Conservation (phyloP, 1,139 yeast species). For the Maudiozyma humilis region DNA sequence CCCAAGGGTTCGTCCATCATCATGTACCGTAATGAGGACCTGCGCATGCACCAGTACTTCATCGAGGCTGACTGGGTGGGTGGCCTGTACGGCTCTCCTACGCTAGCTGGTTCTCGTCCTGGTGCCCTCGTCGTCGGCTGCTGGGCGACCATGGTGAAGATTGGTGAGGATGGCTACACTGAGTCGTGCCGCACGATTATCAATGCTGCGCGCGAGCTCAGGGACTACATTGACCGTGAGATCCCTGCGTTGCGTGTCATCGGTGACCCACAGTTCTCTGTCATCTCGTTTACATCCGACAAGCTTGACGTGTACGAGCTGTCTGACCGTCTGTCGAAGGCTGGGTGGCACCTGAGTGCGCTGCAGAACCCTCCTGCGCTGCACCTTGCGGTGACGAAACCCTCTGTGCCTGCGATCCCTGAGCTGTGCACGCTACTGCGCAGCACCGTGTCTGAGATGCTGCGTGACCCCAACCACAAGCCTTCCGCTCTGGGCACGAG, state of each 20-base stretch:
- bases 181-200: slow-evolving; percentile 62
- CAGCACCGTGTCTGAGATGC: slow-evolving; percentile 39
- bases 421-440: slow-evolving; percentile 53
- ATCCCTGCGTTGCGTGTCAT: slow-evolving; percentile 53
- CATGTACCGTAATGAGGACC: slow-evolving; percentile 64
- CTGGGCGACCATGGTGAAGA: slow-evolving; percentile 81
- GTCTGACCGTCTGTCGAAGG: slow-evolving; percentile 55
- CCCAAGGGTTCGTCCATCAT: slow-evolving; percentile 93
- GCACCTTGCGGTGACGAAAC: slow-evolving; percentile 77
- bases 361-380: slow-evolving; percentile 85
- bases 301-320: slow-evolving; percentile 61
- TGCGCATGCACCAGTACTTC: slow-evolving; percentile 78
- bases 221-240: slow-evolving; percentile 39
- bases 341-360: slow-evolving; percentile 87
- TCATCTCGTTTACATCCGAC: slow-evolving; percentile 62
- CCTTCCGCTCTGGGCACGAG: slow-evolving; percentile 54
- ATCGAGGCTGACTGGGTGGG: slow-evolving; percentile 84
- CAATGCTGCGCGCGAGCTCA: slow-evolving; percentile 51
- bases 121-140: slow-evolving; percentile 96
- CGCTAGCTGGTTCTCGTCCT: slow-evolving; percentile 93
- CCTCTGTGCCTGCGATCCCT: slow-evolving; percentile 56
- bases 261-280: slow-evolving; percentile 83
- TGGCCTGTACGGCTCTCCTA: slow-evolving; percentile 93
- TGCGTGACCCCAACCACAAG: slow-evolving; percentile 29
- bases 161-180: slow-evolving; percentile 75